A percentile compares a stretch with the other conserved stretches of the same genome.
Conservation (phyloP, 164 flowering plant genomes). For the Nymphaea colorata region DNA sequence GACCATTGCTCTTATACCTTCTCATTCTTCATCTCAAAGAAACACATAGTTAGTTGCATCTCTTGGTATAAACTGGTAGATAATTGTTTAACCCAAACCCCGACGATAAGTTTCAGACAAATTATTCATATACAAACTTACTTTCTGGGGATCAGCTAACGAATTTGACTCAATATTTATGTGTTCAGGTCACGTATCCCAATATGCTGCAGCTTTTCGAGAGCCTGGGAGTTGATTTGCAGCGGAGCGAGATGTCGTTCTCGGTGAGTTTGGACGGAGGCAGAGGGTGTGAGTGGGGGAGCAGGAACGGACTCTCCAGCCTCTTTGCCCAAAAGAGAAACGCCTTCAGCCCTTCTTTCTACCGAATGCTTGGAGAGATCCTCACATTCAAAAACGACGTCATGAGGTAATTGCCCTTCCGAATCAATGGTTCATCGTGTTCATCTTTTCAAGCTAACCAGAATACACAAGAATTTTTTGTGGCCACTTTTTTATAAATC, state of each 20-base stretch:
- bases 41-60: neutral
- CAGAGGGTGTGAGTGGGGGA: conserved; percentile 82
- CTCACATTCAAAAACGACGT: conserved; percentile 69
- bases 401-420: conserved; percentile 26
- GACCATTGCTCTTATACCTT: conserved; percentile 3
- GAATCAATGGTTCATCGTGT: too few relatives aligned
- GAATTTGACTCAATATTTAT: neutral
- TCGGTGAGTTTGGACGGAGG: conserved; percentile 78
- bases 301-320: conserved; percentile 62
- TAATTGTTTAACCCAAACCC: too few relatives aligned
- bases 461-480: too few relatives aligned
- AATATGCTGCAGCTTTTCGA: conserved; percentile 93
- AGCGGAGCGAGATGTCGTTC: conserved; percentile 84
- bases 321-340: conserved; percentile 84
- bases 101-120: too few relatives aligned
- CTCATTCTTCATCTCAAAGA: neutral
- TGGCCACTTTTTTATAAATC: too few relatives aligned
- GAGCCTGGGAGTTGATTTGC: conserved; percentile 81
- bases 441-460: neutral
- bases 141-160: neutral
- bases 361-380: conserved; percentile 71
- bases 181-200: conserved; percentile 76
- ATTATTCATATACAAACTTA: too few relatives aligned
- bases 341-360: conserved; percentile 60
- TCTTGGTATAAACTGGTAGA: too few relatives aligned